Evolutionary conservation across 2,329 filamentous ascomycete genomes (phyloP), one percentile per base, ranked within the genome.

Genomic region (Stemphylium lycopersici): DNA sequence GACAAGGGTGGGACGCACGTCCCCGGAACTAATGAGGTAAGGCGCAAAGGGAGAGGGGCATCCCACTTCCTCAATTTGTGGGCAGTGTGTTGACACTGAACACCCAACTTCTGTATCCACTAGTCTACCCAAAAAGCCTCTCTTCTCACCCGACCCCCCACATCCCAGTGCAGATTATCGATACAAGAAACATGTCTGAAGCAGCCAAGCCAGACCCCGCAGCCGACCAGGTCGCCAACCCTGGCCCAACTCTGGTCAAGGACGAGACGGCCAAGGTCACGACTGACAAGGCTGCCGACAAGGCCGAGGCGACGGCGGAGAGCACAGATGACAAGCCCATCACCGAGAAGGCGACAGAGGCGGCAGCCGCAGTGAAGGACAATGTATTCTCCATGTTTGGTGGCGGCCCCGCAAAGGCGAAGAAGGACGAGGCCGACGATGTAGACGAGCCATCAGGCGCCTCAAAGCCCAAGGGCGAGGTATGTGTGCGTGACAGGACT

Each of bases 341-440:
- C 43, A 71, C 73, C 20, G 72, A 76, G 66, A 72, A 69, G 51
- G 70, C 72, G 43, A 71, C 77, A 49, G 73, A 75, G 38, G 70
- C 73, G 20, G 65, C 73, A 2, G 58, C 74, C 15, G 73, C 78
- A 33, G 78, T 79, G 16, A 81, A 80, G 72, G 79, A 81, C 68
- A 81, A 81, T 62, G 90, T 98, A 63, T 98, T 98, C 83, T 93
- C 91, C 78, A 98, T 99, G 95, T 99, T 99, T 75, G 95, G 95
- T 68, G 95, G 95, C 62, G 95, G 95, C 59, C 90, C 90, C 57
- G 96, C 96, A 87, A 98, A 96, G 81, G 93, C 91, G 84, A 96
- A 95, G 84, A 87, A 87, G 59, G 89, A 90, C 55, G 79, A 90
- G 29, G 90, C 90, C 72, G 91, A 90, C 66, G 71, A 75, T 32